Percentiles rank a stretch among this genome's conserved stretches.
phyloP scores from a whole-genome alignment of 768 basidiomycete genomes.

The Daedaleopsis sinensis region DNA sequence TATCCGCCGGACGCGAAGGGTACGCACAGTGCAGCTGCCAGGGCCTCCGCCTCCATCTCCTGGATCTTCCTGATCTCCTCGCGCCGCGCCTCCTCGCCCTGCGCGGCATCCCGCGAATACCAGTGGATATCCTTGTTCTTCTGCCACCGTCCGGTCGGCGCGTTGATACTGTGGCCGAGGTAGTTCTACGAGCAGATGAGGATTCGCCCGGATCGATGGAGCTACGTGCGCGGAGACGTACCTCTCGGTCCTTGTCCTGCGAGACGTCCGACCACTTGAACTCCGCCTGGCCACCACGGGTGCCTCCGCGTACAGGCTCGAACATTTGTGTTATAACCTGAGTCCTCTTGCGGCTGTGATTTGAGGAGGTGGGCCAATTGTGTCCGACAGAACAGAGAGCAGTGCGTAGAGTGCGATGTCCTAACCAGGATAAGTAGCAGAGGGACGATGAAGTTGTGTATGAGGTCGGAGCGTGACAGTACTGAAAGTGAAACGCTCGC shows the following conservation, averaged over 20 bases:
- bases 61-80: constrained; percentile 86
- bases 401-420: too few relatives aligned
- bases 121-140: constrained; percentile 97
- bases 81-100: constrained; percentile 46
- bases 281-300: constrained; percentile 87
- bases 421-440: too few relatives aligned
- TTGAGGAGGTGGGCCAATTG: too few relatives aligned
- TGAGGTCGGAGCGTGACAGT: too few relatives aligned
- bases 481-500: too few relatives aligned
- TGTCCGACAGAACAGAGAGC: neutral
- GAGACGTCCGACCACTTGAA: constrained; percentile 93
- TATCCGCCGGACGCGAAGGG: neutral
- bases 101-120: constrained; percentile 72
- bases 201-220: neutral
- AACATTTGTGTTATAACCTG: constrained; percentile 57
- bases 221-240: constrained; percentile 33
- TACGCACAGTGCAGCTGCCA: constrained; percentile 76
- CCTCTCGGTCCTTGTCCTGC: constrained; percentile 93
- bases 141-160: constrained; percentile 95
- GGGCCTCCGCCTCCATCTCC: constrained; percentile 87
- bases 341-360: too few relatives aligned
- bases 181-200: constrained; percentile 64
- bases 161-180: constrained; percentile 92
- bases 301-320: constrained; percentile 86
- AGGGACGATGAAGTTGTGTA: too few relatives aligned